Evolutionary conservation across 768 basidiomycete genomes (phyloP).

Genomic region (Antrodiella citrinella): DNA sequence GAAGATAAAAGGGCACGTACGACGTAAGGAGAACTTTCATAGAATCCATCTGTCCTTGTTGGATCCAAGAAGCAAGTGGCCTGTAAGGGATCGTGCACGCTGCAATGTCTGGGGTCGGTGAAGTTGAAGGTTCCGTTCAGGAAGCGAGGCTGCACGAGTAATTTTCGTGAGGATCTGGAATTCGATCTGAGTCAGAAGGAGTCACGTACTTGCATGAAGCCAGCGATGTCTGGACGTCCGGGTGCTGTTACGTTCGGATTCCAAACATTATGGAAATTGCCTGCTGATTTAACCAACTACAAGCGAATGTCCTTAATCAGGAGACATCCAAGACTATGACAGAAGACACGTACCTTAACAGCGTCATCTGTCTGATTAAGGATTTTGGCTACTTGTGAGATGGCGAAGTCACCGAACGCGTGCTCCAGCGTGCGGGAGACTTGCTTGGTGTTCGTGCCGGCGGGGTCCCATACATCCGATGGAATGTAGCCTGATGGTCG

Average conservation of each 20-base stretch:
- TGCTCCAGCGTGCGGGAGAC: conserved; percentile 60
- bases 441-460: conserved; percentile 53
- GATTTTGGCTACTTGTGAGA: conserved; percentile 53
- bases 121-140: conserved; percentile 52
- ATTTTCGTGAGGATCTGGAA: neutral
- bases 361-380: conserved; percentile 43
- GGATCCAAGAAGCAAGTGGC: conserved; percentile 56
- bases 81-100: conserved; percentile 47
- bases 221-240: conserved; percentile 32
- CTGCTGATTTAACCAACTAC: conserved; percentile 46
- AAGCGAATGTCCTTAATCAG: neutral
- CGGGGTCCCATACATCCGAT: conserved; percentile 25
- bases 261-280: conserved; percentile 54
- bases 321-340: neutral
- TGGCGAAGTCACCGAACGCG: conserved; percentile 55
- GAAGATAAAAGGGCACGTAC: no score
- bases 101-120: conserved; percentile 62
- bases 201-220: conserved; percentile 54
- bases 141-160: conserved; percentile 38
- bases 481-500: conserved; percentile 25
- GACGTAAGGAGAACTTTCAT: conserved; percentile 55
- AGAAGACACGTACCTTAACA: no score
- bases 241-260: conserved; percentile 49
- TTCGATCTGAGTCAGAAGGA: neutral
- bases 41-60: conserved; percentile 51